phyloP scores from a whole-genome alignment of 2,329 filamentous ascomycete genomes.

The Catunica adiposa region DNA sequence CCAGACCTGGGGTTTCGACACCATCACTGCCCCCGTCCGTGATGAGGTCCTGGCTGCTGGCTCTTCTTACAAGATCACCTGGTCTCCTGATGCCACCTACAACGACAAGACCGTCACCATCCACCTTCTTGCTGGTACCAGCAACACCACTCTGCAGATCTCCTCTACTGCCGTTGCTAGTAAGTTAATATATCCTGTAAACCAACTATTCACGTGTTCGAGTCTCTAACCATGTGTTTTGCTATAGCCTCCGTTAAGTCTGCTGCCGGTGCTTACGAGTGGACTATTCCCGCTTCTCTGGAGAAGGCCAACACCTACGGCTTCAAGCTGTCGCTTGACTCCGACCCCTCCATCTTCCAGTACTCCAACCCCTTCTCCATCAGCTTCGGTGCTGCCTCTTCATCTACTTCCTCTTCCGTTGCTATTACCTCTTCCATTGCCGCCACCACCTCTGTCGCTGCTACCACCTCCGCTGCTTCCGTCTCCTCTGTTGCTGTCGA shows the following conservation, averaged over 20 bases:
- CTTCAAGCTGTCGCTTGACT: conserved; percentile 35
- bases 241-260: conserved; percentile 31
- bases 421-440: conserved; percentile 16
- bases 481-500: background rate
- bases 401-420: conserved; percentile 10
- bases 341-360: conserved; percentile 36
- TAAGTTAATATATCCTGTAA: conserved; percentile 24
- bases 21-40: conserved; percentile 31
- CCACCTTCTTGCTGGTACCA: conserved; percentile 36
- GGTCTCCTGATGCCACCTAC: conserved; percentile 28
- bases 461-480: conserved; percentile 16
- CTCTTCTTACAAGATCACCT: conserved; percentile 32
- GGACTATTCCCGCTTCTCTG: conserved; percentile 32
- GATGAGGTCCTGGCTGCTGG: conserved; percentile 32
- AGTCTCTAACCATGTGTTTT: background rate
- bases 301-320: conserved; percentile 37
- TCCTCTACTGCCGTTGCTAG: conserved; percentile 25
- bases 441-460: conserved; percentile 19
- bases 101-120: conserved; percentile 32
- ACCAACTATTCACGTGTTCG: background rate
- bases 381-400: conserved; percentile 19
- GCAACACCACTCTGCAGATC: conserved; percentile 25
- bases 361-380: conserved; percentile 47
- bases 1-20: conserved; percentile 40
- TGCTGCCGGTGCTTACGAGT: conserved; percentile 29